Conservation (phyloP, 305 asterid genomes). For the Fraxinus platypoda region DNA sequence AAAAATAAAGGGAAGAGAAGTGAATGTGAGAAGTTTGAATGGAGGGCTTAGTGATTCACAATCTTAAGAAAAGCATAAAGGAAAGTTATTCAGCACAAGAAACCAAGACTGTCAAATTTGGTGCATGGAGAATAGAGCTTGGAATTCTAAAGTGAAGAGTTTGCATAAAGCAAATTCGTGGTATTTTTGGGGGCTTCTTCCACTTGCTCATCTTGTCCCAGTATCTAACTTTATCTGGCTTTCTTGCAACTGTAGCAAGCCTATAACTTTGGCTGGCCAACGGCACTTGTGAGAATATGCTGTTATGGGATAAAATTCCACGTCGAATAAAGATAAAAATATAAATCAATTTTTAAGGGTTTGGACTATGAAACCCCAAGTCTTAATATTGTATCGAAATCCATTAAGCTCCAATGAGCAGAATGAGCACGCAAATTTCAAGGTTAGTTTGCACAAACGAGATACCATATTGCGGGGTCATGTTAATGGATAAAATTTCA, state of each 20-base stretch:
- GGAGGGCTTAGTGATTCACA: slow-evolving; percentile 26
- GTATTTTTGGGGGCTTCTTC: slow-evolving; percentile 34
- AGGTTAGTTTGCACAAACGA: too few relatives aligned
- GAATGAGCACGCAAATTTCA: too few relatives aligned
- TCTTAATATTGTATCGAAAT: too few relatives aligned
- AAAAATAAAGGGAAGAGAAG: slow-evolving; percentile 15
- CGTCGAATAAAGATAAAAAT: too few relatives aligned
- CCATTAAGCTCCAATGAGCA: too few relatives aligned
- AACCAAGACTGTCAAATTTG: slow-evolving; percentile 54
- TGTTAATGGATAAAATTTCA: too few relatives aligned
- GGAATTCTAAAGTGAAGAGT: slow-evolving; percentile 48
- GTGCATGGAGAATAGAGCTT: slow-evolving; percentile 56
- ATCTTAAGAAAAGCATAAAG: slow-evolving; percentile 70
- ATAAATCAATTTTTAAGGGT: too few relatives aligned
- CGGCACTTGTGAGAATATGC: background rate
- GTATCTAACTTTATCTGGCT: slow-evolving; percentile 53
- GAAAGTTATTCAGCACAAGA: slow-evolving; percentile 59
- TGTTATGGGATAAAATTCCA: too few relatives aligned
- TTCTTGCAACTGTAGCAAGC: slow-evolving; percentile 62
- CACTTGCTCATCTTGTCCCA: slow-evolving; percentile 38
- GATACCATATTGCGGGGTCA: too few relatives aligned
- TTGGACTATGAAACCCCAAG: too few relatives aligned
- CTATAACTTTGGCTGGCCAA: slow-evolving; percentile 41
- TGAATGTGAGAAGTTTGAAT: slow-evolving; percentile 35
- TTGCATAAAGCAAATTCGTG: slow-evolving; percentile 56